phyloP scores from a whole-genome alignment of 192 early-diverging fungal genomes.

The Coemansia furcata region DNA sequence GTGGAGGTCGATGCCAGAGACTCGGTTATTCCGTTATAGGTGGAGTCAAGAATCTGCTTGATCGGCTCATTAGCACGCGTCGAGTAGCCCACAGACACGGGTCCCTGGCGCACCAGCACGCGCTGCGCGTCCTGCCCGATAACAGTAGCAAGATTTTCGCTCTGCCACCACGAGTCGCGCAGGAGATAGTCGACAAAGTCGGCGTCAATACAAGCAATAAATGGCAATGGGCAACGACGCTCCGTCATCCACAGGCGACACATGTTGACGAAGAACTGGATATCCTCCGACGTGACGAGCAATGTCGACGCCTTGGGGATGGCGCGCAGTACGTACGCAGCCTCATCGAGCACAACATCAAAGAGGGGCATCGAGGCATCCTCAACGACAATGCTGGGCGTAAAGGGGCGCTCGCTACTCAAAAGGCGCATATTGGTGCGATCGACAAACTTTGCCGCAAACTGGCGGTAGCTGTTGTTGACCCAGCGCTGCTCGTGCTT shows the following conservation, averaged over 20 bases:
- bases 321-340: conserved; percentile 68
- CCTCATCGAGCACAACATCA: conserved; percentile 56
- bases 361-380: neutral
- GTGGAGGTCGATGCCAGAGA: conserved; percentile 62
- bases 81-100: conserved; percentile 74
- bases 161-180: conserved; percentile 87
- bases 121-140: conserved; percentile 71
- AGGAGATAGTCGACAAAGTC: conserved; percentile 93
- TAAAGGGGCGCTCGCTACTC: conserved; percentile 62
- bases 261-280: conserved; percentile 24
- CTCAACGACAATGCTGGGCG: neutral
- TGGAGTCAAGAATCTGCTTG: conserved; percentile 75
- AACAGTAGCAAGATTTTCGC: conserved; percentile 81
- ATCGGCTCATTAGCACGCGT: conserved; percentile 77
- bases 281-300: conserved; percentile 31
- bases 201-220: conserved; percentile 85
- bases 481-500: conserved; percentile 76
- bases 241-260: conserved; percentile 24
- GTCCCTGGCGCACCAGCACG: conserved; percentile 84
- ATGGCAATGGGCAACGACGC: conserved; percentile 70
- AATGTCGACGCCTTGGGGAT: conserved; percentile 27
- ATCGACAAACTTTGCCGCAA: conserved; percentile 71
- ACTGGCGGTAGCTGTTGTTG: conserved; percentile 70
- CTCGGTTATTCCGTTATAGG: neutral
- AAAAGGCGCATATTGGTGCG: conserved; percentile 71